These are phyloP conservation scores for Trichosporon faecale DNA, from an alignment of 1,284 basidiomycete genomes.

Conservation along the genomic window DNA sequence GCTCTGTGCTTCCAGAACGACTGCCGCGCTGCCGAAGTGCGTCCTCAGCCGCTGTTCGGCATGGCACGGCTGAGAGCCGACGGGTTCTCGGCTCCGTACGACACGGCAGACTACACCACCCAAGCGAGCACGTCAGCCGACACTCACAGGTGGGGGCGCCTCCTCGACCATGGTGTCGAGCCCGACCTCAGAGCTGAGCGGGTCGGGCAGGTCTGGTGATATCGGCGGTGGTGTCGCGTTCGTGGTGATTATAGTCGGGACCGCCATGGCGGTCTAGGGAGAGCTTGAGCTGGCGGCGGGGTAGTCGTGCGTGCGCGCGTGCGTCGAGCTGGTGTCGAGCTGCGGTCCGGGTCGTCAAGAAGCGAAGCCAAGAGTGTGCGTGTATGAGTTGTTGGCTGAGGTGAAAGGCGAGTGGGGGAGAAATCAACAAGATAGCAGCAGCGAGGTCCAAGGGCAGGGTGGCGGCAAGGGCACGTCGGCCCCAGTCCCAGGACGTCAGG, in stretches of 20 bases:
- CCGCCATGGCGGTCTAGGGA: slow-evolving; percentile 17
- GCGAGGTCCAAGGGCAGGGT: background rate
- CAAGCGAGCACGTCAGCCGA: no score
- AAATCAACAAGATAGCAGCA: background rate
- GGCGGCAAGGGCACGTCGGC: slow-evolving; percentile 7
- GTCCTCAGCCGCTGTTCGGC: background rate
- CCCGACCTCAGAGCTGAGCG: slow-evolving; percentile 31
- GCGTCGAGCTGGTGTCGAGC: background rate
- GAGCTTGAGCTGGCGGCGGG: no score
- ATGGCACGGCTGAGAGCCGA: background rate
- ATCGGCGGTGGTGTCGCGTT: slow-evolving; percentile 21
- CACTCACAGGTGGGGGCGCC: slow-evolving; percentile 26
- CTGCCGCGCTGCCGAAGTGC: background rate
- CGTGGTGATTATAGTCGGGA: slow-evolving; percentile 23
- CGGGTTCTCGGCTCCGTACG: no score
- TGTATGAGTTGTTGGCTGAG: background rate
- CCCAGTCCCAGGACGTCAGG: background rate
- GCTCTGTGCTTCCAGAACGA: background rate
- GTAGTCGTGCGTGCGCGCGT: slow-evolving; percentile 9
- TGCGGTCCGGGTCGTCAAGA: background rate
- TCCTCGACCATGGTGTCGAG: slow-evolving; percentile 37
- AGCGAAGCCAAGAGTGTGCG: background rate
- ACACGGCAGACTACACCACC: no score
- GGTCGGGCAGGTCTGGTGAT: slow-evolving; percentile 12
- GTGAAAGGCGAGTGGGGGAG: background rate